These are phyloP conservation scores for Podospora fimiseda DNA, from an alignment of 495 filamentous ascomycete genomes.

Conservation along the genomic window DNA sequence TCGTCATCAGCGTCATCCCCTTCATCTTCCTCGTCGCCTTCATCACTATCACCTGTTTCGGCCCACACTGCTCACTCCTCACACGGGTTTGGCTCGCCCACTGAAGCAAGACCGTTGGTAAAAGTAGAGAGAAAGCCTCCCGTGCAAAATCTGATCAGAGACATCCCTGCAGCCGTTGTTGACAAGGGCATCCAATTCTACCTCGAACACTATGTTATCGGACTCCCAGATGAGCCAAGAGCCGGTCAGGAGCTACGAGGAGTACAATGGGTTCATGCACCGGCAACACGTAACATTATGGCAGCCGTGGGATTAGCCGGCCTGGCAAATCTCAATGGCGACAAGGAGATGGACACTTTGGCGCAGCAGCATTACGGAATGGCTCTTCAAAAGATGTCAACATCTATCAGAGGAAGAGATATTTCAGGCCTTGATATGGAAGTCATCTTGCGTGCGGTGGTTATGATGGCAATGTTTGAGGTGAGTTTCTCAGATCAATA, in stretches of 20 bases:
- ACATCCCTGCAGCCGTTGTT: conserved; percentile 23
- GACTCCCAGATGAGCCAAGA: conserved; percentile 41
- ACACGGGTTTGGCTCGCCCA: conserved; percentile 7
- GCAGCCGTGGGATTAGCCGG: conserved; percentile 41
- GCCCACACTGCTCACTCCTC: conserved; percentile 2
- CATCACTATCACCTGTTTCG: neutral
- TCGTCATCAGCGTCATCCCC: conserved; percentile 6
- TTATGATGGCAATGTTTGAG: conserved; percentile 44
- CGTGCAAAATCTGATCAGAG: conserved; percentile 5
- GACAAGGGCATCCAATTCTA: conserved; percentile 44
- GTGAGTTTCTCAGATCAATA: conserved; percentile 26
- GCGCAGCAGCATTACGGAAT: conserved; percentile 39
- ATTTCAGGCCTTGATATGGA: conserved; percentile 21
- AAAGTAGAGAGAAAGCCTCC: neutral
- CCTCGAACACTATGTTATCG: conserved; percentile 40
- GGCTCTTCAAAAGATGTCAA: conserved; percentile 32
- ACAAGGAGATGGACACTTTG: conserved; percentile 33
- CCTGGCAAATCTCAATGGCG: conserved; percentile 38
- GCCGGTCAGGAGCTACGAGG: conserved; percentile 24
- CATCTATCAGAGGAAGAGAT: conserved; percentile 22
- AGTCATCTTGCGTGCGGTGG: conserved; percentile 28
- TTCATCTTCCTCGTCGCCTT: neutral
- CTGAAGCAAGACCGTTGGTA: neutral
- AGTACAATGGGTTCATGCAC: conserved; percentile 22
- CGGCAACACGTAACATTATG: conserved; percentile 34